Base-by-base conservation (phyloP, 108 stramenopile species). In the Pseudonitzschia multistriata region DNA sequence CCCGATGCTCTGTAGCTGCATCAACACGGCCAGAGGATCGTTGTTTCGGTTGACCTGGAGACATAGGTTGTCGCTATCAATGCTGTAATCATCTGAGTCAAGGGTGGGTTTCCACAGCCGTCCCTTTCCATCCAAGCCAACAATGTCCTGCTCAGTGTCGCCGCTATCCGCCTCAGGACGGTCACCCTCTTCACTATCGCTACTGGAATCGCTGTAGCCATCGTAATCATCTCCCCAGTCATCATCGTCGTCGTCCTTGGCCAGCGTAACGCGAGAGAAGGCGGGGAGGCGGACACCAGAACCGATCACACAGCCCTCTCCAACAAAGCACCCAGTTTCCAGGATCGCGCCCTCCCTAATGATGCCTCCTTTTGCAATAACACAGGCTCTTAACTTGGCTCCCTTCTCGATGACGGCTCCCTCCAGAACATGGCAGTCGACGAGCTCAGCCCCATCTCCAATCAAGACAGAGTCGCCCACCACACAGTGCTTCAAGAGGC, bases 191-290 rank as follows among this genome's bases (percentile, higher is more conserved):
- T 47, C 63, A 28, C 25, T 45, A 33, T 55, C 71, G n/a, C 57
- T 42, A 24, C n/a, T 21, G 19, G 10, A 3, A 13, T 28, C 33
- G 67, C 31, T 52, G 52, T 29, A 30, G 3, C 21, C 14, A 30
- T 77, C 72, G 35, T 62, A 70, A 47, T 79, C 80, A 36, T 63
- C 71, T 10, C 40, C 25, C 56, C 71, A 80, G 63, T 79, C 83
- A 40, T 89, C 84, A 13, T 79, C 82, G 13, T 80, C 76, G 0
- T 74, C 80, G 7, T 86, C 89, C 33, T 65, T 73, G 34, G 68
- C 73, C n/a, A 88, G 48, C 2, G 95, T 95, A 50, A 97, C 81
- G 54, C 97, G 81, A 5, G 96, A 90, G 81, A 90, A 97, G 55
- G 91, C 88, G 7, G 83, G 80, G 22, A 97, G 64, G 21, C 69